phyloP scores from a whole-genome alignment of 345 rosid species.

The Salix suchowensis region DNA sequence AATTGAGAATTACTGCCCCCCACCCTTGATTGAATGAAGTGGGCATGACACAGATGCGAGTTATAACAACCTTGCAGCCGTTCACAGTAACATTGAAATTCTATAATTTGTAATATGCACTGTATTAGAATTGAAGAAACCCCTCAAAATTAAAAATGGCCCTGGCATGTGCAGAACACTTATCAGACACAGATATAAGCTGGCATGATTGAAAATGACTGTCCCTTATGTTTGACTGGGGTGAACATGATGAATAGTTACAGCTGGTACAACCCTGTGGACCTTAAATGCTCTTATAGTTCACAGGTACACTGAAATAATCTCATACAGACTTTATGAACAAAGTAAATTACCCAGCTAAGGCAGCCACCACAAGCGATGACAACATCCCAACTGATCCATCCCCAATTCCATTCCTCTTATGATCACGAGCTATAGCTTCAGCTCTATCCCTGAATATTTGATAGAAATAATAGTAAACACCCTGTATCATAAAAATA shows the following conservation, averaged over 20 bases:
- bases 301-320: background rate
- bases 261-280: background rate
- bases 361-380: constrained; percentile 88
- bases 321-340: background rate
- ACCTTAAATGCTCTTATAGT: background rate
- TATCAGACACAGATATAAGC: background rate
- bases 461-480: constrained; percentile 99
- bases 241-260: background rate
- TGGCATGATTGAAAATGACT: background rate
- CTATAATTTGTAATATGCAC: background rate
- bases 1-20: background rate
- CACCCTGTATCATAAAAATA: constrained; percentile 78
- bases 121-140: background rate
- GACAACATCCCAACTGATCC: constrained; percentile 95
- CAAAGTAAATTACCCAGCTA: constrained; percentile 63
- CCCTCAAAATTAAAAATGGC: background rate
- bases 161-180: background rate
- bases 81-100: background rate
- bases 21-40: background rate
- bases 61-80: background rate
- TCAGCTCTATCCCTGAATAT: constrained; percentile 92
- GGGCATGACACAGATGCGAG: background rate
- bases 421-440: constrained; percentile 52
- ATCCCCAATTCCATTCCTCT: constrained; percentile 71
- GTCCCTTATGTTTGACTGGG: background rate